Evolutionary conservation across 208 protist species (phyloP), one percentile per base, ranked within the genome.

Genomic region (Jaenimonas drosophilae): DNA sequence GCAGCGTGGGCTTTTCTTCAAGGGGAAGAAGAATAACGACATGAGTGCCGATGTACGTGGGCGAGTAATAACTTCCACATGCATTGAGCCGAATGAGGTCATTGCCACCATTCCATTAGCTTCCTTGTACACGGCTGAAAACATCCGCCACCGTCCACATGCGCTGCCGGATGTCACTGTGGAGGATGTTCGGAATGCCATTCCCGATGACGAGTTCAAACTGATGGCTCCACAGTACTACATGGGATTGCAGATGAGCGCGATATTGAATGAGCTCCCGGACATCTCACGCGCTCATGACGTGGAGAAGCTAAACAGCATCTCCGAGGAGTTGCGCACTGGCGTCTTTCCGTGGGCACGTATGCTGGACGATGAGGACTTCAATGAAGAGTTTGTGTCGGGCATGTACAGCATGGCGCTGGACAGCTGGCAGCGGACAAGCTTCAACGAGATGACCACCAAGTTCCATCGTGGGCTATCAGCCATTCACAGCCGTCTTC

Each of bases 391-490:
- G 51, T 89, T 88, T 54, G 60, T 94, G 30, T 76, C 83, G 50
- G 74, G 74, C 42, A 94, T 94, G 86, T 94, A 94, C 60, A 78
- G 81, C 53, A 86, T 84, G 76, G 74, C 86, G 2, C 68, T 94
- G 6, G 86, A 94, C 62, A 77, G 60, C 38, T 94, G 86, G 82
- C 86, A 94, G 61, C 77, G 81, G 40, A 21, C 39, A 30, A 89
- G 70, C 59, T 88, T 85, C 48, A 70, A 86, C 32, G 78, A 94
- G 61, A 71, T 94, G 59, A 88, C 72, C 2, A 78, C 67, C 37
- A 67, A 75, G 47, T 91, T 82, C 50, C 68, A 86, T 51, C 43
- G 46, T 21, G 66, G 70, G 33, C 66, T 84, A 4, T 75, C 73
- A 0, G 43, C 74, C 11, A 68, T 94, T 20, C 79, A 91, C 51